Conservation (phyloP, 2,329 filamentous ascomycete genomes). For the Lachnellula hyalina region DNA sequence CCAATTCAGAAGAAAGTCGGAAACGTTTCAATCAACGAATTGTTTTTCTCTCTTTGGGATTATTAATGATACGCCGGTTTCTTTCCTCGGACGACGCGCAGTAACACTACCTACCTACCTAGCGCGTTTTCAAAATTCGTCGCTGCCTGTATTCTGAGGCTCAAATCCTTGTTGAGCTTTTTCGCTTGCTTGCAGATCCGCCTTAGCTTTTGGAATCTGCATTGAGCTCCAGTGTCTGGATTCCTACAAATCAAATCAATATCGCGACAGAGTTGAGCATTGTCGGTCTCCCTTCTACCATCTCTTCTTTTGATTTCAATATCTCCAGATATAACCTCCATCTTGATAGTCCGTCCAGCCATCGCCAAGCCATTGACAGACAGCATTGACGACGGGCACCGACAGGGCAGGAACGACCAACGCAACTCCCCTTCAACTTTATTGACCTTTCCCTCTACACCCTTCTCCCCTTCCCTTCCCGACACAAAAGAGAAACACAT, state of each 20-base stretch:
- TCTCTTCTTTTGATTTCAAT: background rate
- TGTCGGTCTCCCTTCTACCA: background rate
- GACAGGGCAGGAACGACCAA: background rate
- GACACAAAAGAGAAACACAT: conserved; percentile 26
- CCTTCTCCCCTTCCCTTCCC: conserved; percentile 9
- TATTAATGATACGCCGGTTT: background rate
- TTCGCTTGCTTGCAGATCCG: background rate
- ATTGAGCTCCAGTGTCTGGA: background rate
- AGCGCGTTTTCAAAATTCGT: background rate
- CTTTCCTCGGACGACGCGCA: background rate
- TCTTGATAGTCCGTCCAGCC: background rate
- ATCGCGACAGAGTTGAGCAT: background rate
- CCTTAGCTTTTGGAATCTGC: background rate
- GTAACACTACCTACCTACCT: background rate
- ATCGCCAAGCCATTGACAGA: background rate
- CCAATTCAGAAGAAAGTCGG: background rate
- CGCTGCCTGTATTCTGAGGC: background rate
- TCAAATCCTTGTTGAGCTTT: background rate
- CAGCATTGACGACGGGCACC: background rate
- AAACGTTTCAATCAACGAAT: background rate
- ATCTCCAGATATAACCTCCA: background rate
- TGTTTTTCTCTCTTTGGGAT: background rate
- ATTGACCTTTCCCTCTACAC: background rate
- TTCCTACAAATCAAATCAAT: background rate
- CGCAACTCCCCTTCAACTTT: background rate